Conservation (phyloP, 306 rosid genomes). For the Quercus mongolica region DNA sequence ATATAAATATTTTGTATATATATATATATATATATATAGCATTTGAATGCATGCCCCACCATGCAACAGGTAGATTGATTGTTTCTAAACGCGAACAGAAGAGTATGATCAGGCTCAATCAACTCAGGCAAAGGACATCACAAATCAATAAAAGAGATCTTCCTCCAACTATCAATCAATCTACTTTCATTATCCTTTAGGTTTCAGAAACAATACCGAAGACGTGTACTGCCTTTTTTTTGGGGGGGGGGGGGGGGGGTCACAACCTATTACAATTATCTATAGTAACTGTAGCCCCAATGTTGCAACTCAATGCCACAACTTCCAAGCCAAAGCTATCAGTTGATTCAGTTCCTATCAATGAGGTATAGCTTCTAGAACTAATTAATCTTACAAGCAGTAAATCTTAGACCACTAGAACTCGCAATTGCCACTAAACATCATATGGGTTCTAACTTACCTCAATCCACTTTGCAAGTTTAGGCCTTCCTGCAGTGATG, state of each 20-base stretch:
- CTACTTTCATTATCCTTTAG: not conserved
- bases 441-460: slow-evolving; percentile 21
- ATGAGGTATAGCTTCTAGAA: not conserved
- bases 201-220: not conserved
- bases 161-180: not conserved
- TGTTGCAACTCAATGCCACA: not conserved
- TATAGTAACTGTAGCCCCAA: not conserved
- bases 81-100: slow-evolving; percentile 1
- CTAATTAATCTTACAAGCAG: too few relatives aligned
- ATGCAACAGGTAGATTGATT: not conserved
- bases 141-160: not conserved
- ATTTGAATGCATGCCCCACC: not conserved
- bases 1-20: not conserved
- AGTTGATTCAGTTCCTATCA: not conserved
- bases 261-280: not conserved
- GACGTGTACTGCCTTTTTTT: not conserved
- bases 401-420: not conserved
- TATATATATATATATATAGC: too few relatives aligned
- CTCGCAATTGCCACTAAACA: not conserved
- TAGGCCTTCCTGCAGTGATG: slow-evolving; percentile 58
- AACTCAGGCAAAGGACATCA: not conserved
- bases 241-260: not conserved
- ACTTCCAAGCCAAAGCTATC: not conserved
- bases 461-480: slow-evolving; percentile 62
- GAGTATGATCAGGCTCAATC: not conserved